phyloP scores from a whole-genome alignment of 164 flowering plant species.

The Vitis rotundifolia region DNA sequence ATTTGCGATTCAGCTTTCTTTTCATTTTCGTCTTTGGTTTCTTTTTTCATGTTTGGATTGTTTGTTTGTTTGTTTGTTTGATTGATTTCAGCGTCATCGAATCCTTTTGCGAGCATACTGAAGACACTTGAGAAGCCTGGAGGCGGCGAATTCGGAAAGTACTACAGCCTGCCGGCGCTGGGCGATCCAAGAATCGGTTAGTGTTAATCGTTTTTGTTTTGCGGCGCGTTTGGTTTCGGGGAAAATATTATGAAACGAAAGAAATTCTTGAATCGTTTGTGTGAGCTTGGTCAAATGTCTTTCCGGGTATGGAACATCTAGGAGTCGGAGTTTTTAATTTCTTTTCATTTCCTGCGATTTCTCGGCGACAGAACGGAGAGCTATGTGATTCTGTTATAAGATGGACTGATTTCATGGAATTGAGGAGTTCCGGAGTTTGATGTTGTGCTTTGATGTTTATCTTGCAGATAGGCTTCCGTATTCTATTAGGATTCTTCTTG shows the following conservation, averaged over 20 bases:
- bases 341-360: not conserved
- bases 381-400: too few species aligned
- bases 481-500: constrained; percentile 82
- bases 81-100: not conserved
- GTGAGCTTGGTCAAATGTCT: too few species aligned
- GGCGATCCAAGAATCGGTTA: constrained; percentile 18
- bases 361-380: too few species aligned
- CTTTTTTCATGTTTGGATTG: too few species aligned
- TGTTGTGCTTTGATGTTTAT: not conserved
- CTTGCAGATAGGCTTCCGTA: constrained; percentile 80
- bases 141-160: constrained; percentile 19
- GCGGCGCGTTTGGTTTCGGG: not conserved
- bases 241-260: not conserved
- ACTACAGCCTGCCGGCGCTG: constrained; percentile 18
- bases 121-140: constrained; percentile 18
- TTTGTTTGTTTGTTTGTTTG: too few species aligned
- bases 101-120: constrained; percentile 13
- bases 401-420: too few species aligned
- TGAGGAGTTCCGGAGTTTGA: not conserved
- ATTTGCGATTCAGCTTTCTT: too few species aligned
- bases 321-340: not conserved
- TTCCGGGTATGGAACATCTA: too few species aligned
- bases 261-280: not conserved
- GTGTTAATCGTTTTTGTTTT: constrained; percentile 1
- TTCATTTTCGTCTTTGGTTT: too few species aligned